phyloP scores from a whole-genome alignment of 2,329 filamentous ascomycete genomes.

The Botrytis fabae region DNA sequence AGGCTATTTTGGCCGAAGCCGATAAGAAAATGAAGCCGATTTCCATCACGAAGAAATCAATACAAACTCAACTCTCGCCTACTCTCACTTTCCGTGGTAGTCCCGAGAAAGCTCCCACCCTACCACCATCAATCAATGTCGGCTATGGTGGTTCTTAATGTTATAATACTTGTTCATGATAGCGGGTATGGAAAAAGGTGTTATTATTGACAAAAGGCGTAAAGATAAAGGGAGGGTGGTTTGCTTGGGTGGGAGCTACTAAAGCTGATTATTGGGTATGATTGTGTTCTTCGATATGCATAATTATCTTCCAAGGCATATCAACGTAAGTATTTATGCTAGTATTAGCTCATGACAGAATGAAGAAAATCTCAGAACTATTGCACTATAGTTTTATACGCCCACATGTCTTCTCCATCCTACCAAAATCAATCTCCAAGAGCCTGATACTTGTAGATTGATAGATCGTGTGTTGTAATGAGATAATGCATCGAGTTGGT shows the following conservation, averaged over 20 bases:
- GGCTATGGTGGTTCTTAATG: slow-evolving; percentile 27
- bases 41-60: slow-evolving; percentile 24
- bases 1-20: slow-evolving; percentile 15
- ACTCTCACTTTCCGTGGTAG: slow-evolving; percentile 60
- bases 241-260: slow-evolving; percentile 8
- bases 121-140: slow-evolving; percentile 34
- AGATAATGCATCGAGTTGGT: background rate
- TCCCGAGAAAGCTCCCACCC: slow-evolving; percentile 54
- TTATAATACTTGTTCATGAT: slow-evolving; percentile 12
- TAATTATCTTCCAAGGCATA: background rate
- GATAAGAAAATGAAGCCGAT: slow-evolving; percentile 24
- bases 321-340: background rate
- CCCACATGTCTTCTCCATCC: background rate
- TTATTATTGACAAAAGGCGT: slow-evolving; percentile 11
- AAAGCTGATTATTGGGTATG: slow-evolving; percentile 12
- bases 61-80: slow-evolving; percentile 25
- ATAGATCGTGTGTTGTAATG: background rate
- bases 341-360: background rate
- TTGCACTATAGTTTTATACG: background rate
- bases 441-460: background rate
- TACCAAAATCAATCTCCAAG: background rate
- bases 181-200: slow-evolving; percentile 13
- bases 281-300: background rate
- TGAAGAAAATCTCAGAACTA: background rate
- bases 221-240: slow-evolving; percentile 2